phyloP scores from a whole-genome alignment of 352 stramenopile genomes.

The Phytophthora tentaculata region DNA sequence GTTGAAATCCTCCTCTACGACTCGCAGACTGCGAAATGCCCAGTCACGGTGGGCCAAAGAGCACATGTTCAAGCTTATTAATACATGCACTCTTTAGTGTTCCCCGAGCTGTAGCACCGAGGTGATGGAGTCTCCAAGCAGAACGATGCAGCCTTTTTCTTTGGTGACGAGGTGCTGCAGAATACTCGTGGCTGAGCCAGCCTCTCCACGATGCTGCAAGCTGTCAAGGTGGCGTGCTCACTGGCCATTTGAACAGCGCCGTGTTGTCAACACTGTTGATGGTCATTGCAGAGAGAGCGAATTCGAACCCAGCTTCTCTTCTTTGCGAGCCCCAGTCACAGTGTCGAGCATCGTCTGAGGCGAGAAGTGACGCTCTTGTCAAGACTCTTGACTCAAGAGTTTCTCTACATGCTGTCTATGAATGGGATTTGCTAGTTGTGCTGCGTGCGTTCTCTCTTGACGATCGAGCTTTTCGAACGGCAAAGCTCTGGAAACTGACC shows the following conservation, averaged over 20 bases:
- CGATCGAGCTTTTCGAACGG: constrained; percentile 10
- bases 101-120: background rate
- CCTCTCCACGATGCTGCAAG: background rate
- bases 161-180: background rate
- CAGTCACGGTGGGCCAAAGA: too few species aligned
- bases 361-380: background rate
- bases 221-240: background rate
- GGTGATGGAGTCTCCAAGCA: background rate
- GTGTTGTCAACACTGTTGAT: background rate
- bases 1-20: background rate
- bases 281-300: constrained; percentile 10
- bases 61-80: too few species aligned
- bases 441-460: background rate
- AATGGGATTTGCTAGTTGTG: constrained; percentile 17
- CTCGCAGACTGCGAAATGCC: background rate
- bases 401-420: constrained; percentile 29
- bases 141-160: background rate
- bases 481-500: constrained; percentile 20
- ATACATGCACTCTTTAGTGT: too few species aligned
- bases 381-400: constrained; percentile 15
- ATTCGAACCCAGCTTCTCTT: constrained; percentile 20
- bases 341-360: background rate
- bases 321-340: constrained; percentile 15
- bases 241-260: background rate
- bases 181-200: background rate